Evolutionary conservation across 179 eudicot species (phyloP).

Genomic region (Gypsophila paniculata): DNA sequence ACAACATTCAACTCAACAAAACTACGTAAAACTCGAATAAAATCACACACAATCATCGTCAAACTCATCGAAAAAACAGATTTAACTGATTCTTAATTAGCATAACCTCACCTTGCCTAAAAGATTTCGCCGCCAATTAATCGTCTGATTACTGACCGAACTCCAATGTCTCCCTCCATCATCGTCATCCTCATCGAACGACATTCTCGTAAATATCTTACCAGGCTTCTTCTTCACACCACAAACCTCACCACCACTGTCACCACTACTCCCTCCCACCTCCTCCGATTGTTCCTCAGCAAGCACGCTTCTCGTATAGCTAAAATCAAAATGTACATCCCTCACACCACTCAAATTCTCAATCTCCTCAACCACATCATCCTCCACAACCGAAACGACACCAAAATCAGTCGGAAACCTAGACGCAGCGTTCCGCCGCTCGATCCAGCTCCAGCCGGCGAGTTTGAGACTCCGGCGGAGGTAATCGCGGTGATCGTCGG

Average conservation of each 20-base stretch:
- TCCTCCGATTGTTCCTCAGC: slow-evolving; percentile 27
- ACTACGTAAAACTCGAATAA: not conserved
- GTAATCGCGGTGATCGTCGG: slow-evolving; percentile 38
- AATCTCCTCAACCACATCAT: slow-evolving; percentile 42
- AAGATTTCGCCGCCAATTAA: slow-evolving; percentile 57
- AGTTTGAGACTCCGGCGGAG: slow-evolving; percentile 30
- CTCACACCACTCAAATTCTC: slow-evolving; percentile 61
- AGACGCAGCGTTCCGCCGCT: slow-evolving; percentile 56
- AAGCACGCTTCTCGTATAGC: slow-evolving; percentile 60
- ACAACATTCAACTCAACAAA: not conserved
- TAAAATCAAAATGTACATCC: slow-evolving; percentile 68
- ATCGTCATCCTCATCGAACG: slow-evolving; percentile 51
- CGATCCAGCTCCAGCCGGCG: slow-evolving; percentile 58
- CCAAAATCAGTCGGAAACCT: slow-evolving; percentile 69
- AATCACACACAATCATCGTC: not conserved
- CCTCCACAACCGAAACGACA: slow-evolving; percentile 40
- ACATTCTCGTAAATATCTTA: slow-evolving; percentile 84
- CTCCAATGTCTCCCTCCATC: slow-evolving; percentile 21
- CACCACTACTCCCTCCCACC: slow-evolving; percentile 32
- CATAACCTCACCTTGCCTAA: slow-evolving; percentile 49
- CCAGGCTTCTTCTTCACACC: slow-evolving; percentile 83
- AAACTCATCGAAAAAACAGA: not conserved
- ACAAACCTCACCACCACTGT: slow-evolving; percentile 37
- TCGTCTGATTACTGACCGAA: slow-evolving; percentile 35
- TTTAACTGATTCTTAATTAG: not conserved